Evolutionary conservation across 2,329 filamentous ascomycete genomes (phyloP), one percentile per base, ranked within the genome.

Genomic region (Metarhizium humberi): DNA sequence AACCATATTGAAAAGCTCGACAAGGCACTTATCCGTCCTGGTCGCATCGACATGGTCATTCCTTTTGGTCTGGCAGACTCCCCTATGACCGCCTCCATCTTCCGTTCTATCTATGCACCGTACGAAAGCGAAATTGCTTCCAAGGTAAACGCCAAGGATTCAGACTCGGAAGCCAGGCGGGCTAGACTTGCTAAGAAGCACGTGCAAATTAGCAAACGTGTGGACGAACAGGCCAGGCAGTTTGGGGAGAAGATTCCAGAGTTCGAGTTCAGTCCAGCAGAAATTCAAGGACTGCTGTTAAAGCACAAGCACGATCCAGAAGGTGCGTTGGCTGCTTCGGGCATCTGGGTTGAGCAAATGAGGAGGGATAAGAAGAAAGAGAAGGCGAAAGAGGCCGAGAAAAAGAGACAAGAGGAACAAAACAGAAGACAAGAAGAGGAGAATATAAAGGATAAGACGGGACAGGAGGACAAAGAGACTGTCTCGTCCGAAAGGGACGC

Each of bases 1-100:
- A 85, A 85, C 61, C 80, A 84, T 64, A 54, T 82, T 0, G 80
- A 84, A 58, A 81, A 80, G 62, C 74, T 84, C 8, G 81, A 84
- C 69, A 78, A 78, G 58, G 82, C 82, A 0, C 73, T 86, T 18
- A 82, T 85, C 58, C 80, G 82, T 0, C 81, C 82, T 0, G 82
- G 82, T 1, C 78, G 82, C 6, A 75, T 86, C 6, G 82, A 86
- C 63, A 81, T 80, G 75, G 75, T 74, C 51, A 73, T 85, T 54
- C 72, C 78, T 56, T 85, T 85, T 61, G 75, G 74, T 50, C 72
- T 76, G 6, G 78, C 82, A 10, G 80, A 84, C 59, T 63, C 64
- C 2, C 71, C 65, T 14, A 84, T 84, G 74, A 75, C 71, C 2
- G 69, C 72, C 1, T 70, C 77, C 53, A 78, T 85, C 58, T 85